A percentile compares a stretch with the other conserved stretches of the same genome.
phyloP scores from a whole-genome alignment of 805 yeast genomes.

The Spathaspora arborariae region DNA sequence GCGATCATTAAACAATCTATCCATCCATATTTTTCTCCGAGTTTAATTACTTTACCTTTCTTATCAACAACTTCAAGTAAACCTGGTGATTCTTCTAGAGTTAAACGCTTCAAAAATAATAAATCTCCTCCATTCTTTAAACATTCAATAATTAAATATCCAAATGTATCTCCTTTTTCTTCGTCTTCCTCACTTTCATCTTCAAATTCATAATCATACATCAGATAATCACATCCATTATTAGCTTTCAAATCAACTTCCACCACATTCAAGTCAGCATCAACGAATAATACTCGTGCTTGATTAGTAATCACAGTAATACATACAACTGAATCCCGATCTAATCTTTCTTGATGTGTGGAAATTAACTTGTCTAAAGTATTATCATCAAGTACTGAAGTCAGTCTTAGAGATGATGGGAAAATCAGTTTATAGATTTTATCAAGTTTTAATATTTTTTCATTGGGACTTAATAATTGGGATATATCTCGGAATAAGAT shows the following conservation, averaged over 20 bases:
- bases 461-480: constrained; percentile 25
- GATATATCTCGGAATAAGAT: constrained; percentile 34
- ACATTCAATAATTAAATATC: constrained; percentile 63
- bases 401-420: not conserved
- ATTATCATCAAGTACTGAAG: constrained; percentile 21
- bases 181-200: constrained; percentile 15
- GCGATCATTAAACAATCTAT: constrained; percentile 67
- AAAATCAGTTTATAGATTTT: constrained; percentile 34
- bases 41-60: constrained; percentile 30
- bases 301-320: constrained; percentile 36
- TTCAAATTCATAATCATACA: constrained; percentile 79
- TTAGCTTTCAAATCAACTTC: constrained; percentile 41
- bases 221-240: constrained; percentile 52
- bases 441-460: constrained; percentile 40
- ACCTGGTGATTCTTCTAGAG: constrained; percentile 31
- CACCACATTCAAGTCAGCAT: constrained; percentile 28
- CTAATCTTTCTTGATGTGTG: constrained; percentile 18
- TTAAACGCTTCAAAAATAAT: constrained; percentile 44
- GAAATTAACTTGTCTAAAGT: constrained; percentile 30
- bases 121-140: constrained; percentile 51
- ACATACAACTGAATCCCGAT: constrained; percentile 23
- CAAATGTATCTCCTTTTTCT: constrained; percentile 46
- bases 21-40: constrained; percentile 57
- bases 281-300: constrained; percentile 41
- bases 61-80: constrained; percentile 24